Percentiles rank a stretch among this genome's conserved stretches.
phyloP scores from a whole-genome alignment of 495 filamentous ascomycete genomes.

The Podospora pseudoanserina region DNA sequence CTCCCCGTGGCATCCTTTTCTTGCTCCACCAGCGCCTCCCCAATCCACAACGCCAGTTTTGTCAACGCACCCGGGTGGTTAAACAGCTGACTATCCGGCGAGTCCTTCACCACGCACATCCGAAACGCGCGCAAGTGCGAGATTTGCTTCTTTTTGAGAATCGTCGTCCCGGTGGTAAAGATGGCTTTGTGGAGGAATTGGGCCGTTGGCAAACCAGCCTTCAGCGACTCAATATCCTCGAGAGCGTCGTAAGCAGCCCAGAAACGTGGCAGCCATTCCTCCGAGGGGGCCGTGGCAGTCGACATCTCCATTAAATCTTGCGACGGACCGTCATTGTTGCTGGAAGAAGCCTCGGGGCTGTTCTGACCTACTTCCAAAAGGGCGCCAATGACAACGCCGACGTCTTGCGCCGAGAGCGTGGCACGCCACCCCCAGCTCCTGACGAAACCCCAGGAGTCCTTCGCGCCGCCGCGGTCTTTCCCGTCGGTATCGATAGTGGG shows the following conservation, averaged over 20 bases:
- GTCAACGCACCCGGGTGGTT: conserved; percentile 87
- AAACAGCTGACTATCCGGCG: conserved; percentile 83
- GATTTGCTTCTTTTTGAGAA: conserved; percentile 92
- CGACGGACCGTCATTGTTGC: conserved; percentile 23
- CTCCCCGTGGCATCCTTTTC: conserved; percentile 72
- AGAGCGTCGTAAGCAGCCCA: conserved; percentile 94
- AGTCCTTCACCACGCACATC: conserved; percentile 93
- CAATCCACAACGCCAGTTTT: conserved; percentile 90
- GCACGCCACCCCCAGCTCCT: conserved; percentile 97
- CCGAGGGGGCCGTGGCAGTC: conserved; percentile 42
- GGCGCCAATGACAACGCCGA: conserved; percentile 83
- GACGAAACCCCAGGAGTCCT: conserved; percentile 94
- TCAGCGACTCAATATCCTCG: conserved; percentile 70
- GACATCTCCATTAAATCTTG: conserved; percentile 39
- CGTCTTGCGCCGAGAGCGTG: conserved; percentile 85
- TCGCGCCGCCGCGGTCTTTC: conserved; percentile 53
- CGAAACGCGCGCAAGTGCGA: conserved; percentile 86
- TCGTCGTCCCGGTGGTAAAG: conserved; percentile 82
- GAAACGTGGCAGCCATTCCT: conserved; percentile 74
- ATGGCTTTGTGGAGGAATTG: conserved; percentile 90
- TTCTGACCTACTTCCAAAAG: conserved; percentile 83
- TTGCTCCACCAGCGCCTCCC: conserved; percentile 85
- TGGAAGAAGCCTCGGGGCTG: conserved; percentile 23
- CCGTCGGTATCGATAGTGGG: conserved; percentile 61
- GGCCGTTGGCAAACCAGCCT: conserved; percentile 72